Conservation (phyloP, 1,284 basidiomycete genomes). For the Leccinum solheimii region DNA sequence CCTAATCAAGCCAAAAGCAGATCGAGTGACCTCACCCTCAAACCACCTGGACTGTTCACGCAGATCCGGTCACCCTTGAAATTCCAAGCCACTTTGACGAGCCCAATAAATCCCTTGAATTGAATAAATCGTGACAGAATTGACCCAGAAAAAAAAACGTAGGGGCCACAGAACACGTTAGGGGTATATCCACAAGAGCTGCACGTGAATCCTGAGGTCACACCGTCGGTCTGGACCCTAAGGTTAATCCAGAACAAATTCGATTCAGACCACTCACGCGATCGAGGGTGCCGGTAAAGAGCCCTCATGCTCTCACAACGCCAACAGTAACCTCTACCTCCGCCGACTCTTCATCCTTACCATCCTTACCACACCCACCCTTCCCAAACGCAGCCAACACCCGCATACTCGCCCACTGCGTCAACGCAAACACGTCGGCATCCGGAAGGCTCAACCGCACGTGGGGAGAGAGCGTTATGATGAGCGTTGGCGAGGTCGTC, state of each 20-base stretch:
- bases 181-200: conserved; percentile 16
- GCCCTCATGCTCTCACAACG: conserved; percentile 40
- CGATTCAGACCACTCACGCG: conserved; percentile 12
- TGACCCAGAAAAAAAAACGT: not conserved
- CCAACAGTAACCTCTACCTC: conserved; percentile 51
- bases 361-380: conserved; percentile 34
- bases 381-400: conserved; percentile 45
- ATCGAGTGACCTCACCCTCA: conserved; percentile 22
- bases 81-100: conserved; percentile 1
- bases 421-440: conserved; percentile 70
- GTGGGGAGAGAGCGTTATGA: conserved; percentile 83
- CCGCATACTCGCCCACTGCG: conserved; percentile 70
- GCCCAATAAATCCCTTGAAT: not conserved
- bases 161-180: not conserved
- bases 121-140: not conserved
- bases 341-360: conserved; percentile 21
- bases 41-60: not conserved
- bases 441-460: conserved; percentile 70
- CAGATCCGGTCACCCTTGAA: not conserved
- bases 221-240: conserved; percentile 1
- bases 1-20: conserved; percentile 5
- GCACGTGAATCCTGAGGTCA: conserved; percentile 1
- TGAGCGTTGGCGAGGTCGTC: conserved; percentile 47
- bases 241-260: not conserved
- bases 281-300: not conserved